Base-by-base conservation (phyloP, 208 protist species). In the Leishmania mexicana region DNA sequence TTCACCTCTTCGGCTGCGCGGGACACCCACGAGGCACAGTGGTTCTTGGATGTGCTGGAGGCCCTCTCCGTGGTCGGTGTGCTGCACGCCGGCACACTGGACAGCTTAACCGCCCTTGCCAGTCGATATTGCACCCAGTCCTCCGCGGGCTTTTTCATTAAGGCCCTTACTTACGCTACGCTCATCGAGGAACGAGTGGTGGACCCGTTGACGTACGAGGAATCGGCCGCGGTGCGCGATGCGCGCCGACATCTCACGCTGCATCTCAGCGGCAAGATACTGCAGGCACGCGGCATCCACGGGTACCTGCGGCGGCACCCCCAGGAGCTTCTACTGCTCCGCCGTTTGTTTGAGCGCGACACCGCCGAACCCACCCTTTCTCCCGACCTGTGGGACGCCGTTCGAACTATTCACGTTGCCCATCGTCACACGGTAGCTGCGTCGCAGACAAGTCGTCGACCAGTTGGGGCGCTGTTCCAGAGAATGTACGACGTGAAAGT, bases 311-410 rank as follows among this genome's bases (percentile, higher is more conserved):
- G 79, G 5, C 86, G 64, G 38, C 73, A 93, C 81, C 88, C 89
- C 2, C 60, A 87, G n/a, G 78, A 94, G 42, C 82, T 94, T 24
- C 78, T 97, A 3, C 40, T 81, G 10, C 83, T 95, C 57, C 93
- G 95, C 38, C 83, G 80, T 8, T 76, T 96, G 21, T 97, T 94
- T 79, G 95, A 97, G 80, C 85, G 81, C 54, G 75, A 86, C 47
- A 45, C 81, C 88, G 10, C 60, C 71, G 8, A 94, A 24, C 70
- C 70, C 10, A 70, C 87, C 3, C 76, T 88, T 38, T 86, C 87
- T n/a, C 86, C 86, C 2, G 81, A 74, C 28, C 76, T 97, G 73
- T 97, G 95, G 93, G 93, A 97, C 78, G 84, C 84, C 4, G 83
- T 96, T 35, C 87, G 95, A 0, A 75, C 31, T 10, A 80, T 95